Evolutionary conservation across 352 stramenopile genomes (phyloP).

Genomic region (Phytophthora foliorum): DNA sequence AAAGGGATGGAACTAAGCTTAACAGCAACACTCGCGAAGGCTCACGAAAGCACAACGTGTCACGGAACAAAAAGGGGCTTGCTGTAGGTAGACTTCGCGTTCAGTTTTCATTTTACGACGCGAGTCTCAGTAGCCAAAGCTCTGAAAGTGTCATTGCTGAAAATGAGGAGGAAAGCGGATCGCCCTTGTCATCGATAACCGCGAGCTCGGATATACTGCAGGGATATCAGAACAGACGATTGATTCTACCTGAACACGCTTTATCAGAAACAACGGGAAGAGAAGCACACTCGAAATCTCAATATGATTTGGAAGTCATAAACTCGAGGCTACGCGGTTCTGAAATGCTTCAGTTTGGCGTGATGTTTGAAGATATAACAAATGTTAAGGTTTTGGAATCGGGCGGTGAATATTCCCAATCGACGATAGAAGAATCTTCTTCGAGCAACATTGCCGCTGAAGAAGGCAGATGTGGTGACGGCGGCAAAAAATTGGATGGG

Average conservation of each 20-base stretch:
- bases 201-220: not conserved
- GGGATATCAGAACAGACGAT: not conserved
- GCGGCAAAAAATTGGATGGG: not conserved
- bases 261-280: not conserved
- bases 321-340: not conserved
- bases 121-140: not conserved
- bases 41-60: not conserved
- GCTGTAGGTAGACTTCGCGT: slow-evolving; percentile 37
- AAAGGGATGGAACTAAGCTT: not conserved
- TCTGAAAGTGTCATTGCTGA: slow-evolving; percentile 3
- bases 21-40: not conserved
- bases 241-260: not conserved
- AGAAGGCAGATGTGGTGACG: not conserved
- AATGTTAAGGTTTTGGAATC: slow-evolving; percentile 1
- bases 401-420: not conserved
- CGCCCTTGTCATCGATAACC: slow-evolving; percentile 21
- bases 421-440: not conserved
- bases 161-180: slow-evolving; percentile 10
- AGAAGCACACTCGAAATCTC: not conserved
- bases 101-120: slow-evolving; percentile 28
- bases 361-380: slow-evolving; percentile 32
- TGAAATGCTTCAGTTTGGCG: slow-evolving; percentile 32
- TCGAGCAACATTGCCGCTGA: not conserved
- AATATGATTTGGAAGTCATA: not conserved
- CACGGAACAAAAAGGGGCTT: slow-evolving; percentile 3